phyloP scores from a whole-genome alignment of 306 rosid species.

The Vigna mungo region DNA sequence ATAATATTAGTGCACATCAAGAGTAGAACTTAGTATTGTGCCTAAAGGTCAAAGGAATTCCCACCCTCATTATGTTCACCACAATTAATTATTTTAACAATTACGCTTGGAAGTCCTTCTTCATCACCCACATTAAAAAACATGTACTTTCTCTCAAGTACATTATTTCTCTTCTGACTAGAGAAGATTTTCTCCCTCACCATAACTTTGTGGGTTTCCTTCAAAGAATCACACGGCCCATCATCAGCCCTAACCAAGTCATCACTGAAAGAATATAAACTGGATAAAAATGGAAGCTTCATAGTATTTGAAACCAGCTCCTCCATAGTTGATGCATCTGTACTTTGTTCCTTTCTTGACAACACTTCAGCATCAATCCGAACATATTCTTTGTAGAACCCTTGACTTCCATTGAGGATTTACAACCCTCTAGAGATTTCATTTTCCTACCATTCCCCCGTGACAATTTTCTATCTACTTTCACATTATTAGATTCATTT shows the following conservation, averaged over 20 bases:
- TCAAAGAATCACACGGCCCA: too few species aligned
- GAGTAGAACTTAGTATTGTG: not conserved
- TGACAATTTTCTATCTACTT: slow-evolving; percentile 57
- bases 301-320: slow-evolving; percentile 78
- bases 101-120: slow-evolving; percentile 82
- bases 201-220: too few species aligned
- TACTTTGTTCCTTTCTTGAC: slow-evolving; percentile 60
- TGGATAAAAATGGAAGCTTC: slow-evolving; percentile 81
- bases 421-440: slow-evolving; percentile 56
- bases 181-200: too few species aligned
- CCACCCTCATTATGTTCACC: slow-evolving; percentile 91
- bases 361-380: slow-evolving; percentile 48
- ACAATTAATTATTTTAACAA: slow-evolving; percentile 86
- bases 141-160: too few species aligned
- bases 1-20: not conserved
- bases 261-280: slow-evolving; percentile 56
- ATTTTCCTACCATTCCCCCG: slow-evolving; percentile 57
- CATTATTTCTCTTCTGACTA: too few species aligned
- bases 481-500: slow-evolving; percentile 52
- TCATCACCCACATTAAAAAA: slow-evolving; percentile 62
- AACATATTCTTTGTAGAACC: slow-evolving; percentile 52
- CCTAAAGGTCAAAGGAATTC: slow-evolving; percentile 19
- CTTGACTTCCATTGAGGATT: slow-evolving; percentile 62
- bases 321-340: slow-evolving; percentile 62
- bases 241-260: slow-evolving; percentile 46